These are phyloP conservation scores for Hamigera avellanea DNA, from an alignment of 495 filamentous ascomycete species.

Conservation along the genomic window DNA sequence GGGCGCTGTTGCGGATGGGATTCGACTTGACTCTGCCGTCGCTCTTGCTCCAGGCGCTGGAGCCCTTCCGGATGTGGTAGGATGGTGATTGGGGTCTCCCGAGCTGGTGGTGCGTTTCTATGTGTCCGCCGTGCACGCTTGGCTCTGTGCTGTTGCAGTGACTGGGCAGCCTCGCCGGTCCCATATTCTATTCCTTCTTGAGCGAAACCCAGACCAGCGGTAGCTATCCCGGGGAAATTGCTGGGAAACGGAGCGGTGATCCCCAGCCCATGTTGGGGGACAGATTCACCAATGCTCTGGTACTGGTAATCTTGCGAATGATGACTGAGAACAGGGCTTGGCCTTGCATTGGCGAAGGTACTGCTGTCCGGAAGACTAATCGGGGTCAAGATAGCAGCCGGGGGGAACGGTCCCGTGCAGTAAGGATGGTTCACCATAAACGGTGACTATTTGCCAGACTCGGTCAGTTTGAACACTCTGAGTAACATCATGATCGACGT, in stretches of 20 bases:
- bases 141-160: conserved; percentile 13
- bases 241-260: conserved; percentile 26
- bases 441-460: conserved; percentile 11
- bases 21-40: conserved; percentile 15
- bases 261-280: conserved; percentile 24
- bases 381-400: conserved; percentile 22
- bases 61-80: conserved; percentile 29
- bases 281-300: conserved; percentile 16
- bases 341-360: conserved; percentile 15
- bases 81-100: conserved; percentile 23
- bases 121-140: conserved; percentile 19
- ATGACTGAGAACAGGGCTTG: conserved; percentile 29
- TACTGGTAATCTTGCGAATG: conserved; percentile 29
- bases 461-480: not conserved
- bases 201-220: conserved; percentile 14
- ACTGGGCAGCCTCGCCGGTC: conserved; percentile 14
- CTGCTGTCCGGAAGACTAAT: conserved; percentile 30
- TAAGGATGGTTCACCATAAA: conserved; percentile 22
- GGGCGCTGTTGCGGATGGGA: conserved; percentile 18
- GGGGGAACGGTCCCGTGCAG: conserved; percentile 19
- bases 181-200: conserved; percentile 12
- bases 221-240: conserved; percentile 18
- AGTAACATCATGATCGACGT: conserved; percentile 6
- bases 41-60: conserved; percentile 24
- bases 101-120: conserved; percentile 12